Percentiles rank a stretch among this genome's conserved stretches.
Evolutionary conservation across 2,329 filamentous ascomycete species (phyloP).

Genomic region (Hymenoscyphus fructigenus): DNA sequence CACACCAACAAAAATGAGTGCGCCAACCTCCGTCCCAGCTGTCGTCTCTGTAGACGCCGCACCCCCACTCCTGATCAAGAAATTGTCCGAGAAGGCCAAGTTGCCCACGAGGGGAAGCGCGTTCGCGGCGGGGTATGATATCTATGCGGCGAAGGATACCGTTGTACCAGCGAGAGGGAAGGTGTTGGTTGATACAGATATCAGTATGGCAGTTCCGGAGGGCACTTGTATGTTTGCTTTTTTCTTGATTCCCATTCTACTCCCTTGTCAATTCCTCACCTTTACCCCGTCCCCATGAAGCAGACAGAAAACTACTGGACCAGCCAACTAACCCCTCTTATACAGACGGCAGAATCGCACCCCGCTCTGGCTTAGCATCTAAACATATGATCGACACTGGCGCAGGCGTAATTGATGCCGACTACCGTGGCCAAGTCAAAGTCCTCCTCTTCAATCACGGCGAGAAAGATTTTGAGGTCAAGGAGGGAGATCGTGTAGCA

Average conservation of each 20-base stretch:
- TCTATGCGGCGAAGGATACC: constrained; percentile 76
- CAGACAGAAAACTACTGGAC: neutral
- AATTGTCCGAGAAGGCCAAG: constrained; percentile 75
- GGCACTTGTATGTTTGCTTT: constrained; percentile 71
- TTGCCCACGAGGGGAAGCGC: constrained; percentile 86
- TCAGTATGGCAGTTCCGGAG: constrained; percentile 84
- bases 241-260: constrained; percentile 11
- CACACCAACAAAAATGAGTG: constrained; percentile 13
- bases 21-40: constrained; percentile 16
- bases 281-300: neutral
- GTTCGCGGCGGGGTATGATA: constrained; percentile 89
- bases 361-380: constrained; percentile 83
- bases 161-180: constrained; percentile 80
- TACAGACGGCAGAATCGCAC: constrained; percentile 82
- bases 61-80: constrained; percentile 62
- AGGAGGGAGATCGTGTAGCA: constrained; percentile 85
- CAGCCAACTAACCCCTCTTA: neutral
- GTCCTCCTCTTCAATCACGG: constrained; percentile 92
- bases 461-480: constrained; percentile 77
- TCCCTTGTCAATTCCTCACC: neutral
- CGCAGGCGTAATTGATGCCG: constrained; percentile 94
- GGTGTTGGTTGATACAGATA: constrained; percentile 84
- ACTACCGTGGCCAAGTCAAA: constrained; percentile 93
- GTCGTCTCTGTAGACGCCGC: constrained; percentile 22
- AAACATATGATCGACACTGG: constrained; percentile 97